These are phyloP conservation scores for Pyronema omphalodes DNA, from an alignment of 495 filamentous ascomycete species.

Conservation along the genomic window DNA sequence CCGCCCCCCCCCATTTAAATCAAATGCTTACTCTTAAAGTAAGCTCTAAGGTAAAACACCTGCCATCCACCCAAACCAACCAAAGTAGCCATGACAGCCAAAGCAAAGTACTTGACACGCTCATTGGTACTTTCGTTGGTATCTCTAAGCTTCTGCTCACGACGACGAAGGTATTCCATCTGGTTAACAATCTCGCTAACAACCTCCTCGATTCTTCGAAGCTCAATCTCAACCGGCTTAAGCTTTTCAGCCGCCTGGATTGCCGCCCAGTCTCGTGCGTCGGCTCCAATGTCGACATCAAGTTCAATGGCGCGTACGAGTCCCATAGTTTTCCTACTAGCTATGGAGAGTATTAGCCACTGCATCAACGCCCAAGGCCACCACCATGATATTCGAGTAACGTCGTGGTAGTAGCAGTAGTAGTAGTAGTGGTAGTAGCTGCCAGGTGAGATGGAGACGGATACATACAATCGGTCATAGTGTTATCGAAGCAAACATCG, in stretches of 20 bases:
- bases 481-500: conserved; percentile 94
- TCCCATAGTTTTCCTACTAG: conserved; percentile 27
- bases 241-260: conserved; percentile 95
- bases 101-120: conserved; percentile 95
- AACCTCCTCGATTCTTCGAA: conserved; percentile 81
- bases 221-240: conserved; percentile 89
- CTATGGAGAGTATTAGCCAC: neutral
- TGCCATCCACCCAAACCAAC: conserved; percentile 87
- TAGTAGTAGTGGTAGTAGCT: no score
- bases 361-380: neutral
- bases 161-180: conserved; percentile 77
- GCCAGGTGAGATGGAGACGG: conserved; percentile 12
- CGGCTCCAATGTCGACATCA: conserved; percentile 95
- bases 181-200: conserved; percentile 62
- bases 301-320: conserved; percentile 71
- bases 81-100: conserved; percentile 85
- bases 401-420: no score
- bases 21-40: conserved; percentile 47
- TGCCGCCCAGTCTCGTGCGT: conserved; percentile 93
- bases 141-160: conserved; percentile 91
- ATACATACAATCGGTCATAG: conserved; percentile 46
- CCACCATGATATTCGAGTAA: no score
- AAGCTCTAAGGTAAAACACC: conserved; percentile 89
- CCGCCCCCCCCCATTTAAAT: conserved; percentile 14
- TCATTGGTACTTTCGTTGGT: conserved; percentile 99